Conservation (phyloP, 1,284 basidiomycete species). For the Marasmius tenuissimus region DNA sequence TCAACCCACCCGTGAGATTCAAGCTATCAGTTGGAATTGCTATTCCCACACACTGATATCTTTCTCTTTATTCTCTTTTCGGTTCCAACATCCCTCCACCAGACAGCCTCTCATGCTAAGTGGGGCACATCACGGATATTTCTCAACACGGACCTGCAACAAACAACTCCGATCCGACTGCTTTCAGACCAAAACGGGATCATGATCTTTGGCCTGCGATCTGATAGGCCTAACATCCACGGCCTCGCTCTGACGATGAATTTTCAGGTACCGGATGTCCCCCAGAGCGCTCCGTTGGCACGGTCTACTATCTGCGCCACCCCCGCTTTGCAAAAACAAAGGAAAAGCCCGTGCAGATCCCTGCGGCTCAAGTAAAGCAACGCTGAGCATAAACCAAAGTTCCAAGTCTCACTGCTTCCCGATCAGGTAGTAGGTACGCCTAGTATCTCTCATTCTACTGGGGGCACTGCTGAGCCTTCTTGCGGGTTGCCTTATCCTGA, state of each 20-base stretch:
- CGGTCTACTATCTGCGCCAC: background rate
- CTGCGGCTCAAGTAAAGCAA: background rate
- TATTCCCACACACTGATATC: background rate
- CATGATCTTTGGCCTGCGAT: background rate
- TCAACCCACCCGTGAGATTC: slow-evolving; percentile 17
- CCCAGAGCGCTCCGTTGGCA: background rate
- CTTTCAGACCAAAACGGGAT: background rate
- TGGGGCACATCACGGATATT: background rate
- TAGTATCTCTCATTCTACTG: too few species aligned
- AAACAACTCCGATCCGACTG: background rate
- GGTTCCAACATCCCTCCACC: slow-evolving; percentile 11
- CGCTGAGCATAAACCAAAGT: background rate
- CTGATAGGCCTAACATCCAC: background rate
- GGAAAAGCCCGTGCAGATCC: background rate
- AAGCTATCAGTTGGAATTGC: too few species aligned
- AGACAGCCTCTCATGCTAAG: slow-evolving; percentile 1
- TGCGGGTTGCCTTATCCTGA: background rate
- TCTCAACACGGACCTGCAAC: background rate
- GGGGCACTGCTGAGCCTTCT: background rate
- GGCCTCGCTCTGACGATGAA: background rate
- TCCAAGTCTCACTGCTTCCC: background rate
- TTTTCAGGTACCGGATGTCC: slow-evolving; percentile 11
- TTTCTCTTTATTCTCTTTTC: background rate
- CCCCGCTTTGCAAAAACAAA: background rate
- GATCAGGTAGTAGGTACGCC: background rate